phyloP scores from a whole-genome alignment of 306 rosid genomes.

The Casuarina equisetifolia region DNA sequence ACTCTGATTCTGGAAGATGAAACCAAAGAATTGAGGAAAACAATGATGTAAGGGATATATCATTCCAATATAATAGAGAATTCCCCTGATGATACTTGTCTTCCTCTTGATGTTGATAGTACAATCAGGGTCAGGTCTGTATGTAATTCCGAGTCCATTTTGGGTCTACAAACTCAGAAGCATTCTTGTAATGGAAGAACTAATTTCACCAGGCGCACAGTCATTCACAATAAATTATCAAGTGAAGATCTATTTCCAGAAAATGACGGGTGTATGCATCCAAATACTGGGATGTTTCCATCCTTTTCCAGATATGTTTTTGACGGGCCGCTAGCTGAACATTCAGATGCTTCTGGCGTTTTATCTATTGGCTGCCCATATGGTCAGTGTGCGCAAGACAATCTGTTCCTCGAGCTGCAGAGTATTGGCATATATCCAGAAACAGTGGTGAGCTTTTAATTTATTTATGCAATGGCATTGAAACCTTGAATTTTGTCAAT shows the following conservation, averaged over 20 bases:
- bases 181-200: constrained; percentile 54
- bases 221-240: constrained; percentile 33
- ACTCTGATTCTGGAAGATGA: constrained; percentile 74
- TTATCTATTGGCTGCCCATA: constrained; percentile 39
- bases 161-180: constrained; percentile 27
- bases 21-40: constrained; percentile 47
- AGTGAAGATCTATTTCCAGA: constrained; percentile 30
- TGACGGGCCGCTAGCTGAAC: constrained; percentile 37
- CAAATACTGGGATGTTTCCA: constrained; percentile 35
- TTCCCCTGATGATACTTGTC: constrained; percentile 30
- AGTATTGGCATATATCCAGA: constrained; percentile 75
- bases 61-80: constrained; percentile 39
- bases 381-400: constrained; percentile 62
- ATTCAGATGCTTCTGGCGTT: constrained; percentile 32
- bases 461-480: constrained; percentile 15
- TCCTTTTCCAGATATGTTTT: constrained; percentile 44
- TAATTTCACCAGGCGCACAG: constrained; percentile 31
- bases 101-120: constrained; percentile 37
- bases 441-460: constrained; percentile 59
- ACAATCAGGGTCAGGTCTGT: constrained; percentile 33
- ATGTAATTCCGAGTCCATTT: constrained; percentile 26
- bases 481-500: not conserved
- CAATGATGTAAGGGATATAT: constrained; percentile 39
- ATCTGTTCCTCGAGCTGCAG: constrained; percentile 72
- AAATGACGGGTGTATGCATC: constrained; percentile 32